Evolutionary conservation across 768 basidiomycete genomes (phyloP).

Genomic region (Tulasnella sp.): DNA sequence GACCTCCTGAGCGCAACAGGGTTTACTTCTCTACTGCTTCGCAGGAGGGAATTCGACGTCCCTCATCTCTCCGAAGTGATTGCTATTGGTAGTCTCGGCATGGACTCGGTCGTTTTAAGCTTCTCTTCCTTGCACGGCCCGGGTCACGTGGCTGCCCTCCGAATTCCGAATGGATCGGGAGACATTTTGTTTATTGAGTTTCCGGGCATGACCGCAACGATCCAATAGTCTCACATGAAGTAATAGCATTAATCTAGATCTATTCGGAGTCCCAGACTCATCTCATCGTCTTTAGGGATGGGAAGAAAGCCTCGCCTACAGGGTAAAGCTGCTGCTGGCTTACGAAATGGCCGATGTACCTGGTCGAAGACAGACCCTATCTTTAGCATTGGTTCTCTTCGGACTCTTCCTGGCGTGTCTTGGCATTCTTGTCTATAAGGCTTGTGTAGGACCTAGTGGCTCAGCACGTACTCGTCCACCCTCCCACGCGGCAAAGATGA

Average conservation of each 20-base stretch:
- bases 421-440: background rate
- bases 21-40: background rate
- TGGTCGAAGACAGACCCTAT: background rate
- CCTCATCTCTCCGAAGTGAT: background rate
- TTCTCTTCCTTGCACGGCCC: background rate
- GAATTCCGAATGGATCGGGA: background rate
- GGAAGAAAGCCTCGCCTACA: background rate
- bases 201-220: background rate
- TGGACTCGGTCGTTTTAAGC: background rate
- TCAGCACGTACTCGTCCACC: background rate
- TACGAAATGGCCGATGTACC: too few species aligned
- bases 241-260: background rate
- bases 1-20: background rate
- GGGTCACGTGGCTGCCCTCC: background rate
- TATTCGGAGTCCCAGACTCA: conserved; percentile 1
- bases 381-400: background rate
- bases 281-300: background rate
- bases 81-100: background rate
- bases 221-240: background rate
- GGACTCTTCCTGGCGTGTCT: background rate
- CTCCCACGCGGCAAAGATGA: background rate
- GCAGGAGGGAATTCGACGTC: background rate
- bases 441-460: background rate
- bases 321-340: too few species aligned
- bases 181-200: background rate